Percentiles rank a stretch among this genome's conserved stretches.
These are phyloP conservation scores for Zangia roseola DNA, from an alignment of 768 basidiomycete species.

Conservation along the genomic window DNA sequence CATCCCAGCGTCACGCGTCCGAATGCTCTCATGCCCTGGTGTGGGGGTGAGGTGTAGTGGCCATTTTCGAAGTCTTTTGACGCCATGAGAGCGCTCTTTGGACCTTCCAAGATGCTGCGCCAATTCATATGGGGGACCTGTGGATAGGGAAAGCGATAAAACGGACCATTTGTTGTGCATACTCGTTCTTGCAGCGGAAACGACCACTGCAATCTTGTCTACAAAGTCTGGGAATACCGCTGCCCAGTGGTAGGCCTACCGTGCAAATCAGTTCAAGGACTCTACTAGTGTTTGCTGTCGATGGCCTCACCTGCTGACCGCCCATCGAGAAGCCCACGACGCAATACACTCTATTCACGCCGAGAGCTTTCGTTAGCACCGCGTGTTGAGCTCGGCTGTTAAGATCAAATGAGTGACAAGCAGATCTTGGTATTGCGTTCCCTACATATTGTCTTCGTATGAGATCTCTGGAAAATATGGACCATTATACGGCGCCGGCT, in stretches of 20 bases:
- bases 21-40: slow-evolving; percentile 54
- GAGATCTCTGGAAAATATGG: slow-evolving; percentile 57
- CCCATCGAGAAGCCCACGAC: slow-evolving; percentile 62
- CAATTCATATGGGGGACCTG: neutral
- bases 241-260: slow-evolving; percentile 54
- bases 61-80: slow-evolving; percentile 55
- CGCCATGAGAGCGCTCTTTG: slow-evolving; percentile 48
- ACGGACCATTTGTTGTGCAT: slow-evolving; percentile 53
- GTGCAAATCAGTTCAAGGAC: neutral
- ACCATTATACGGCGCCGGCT: slow-evolving; percentile 57
- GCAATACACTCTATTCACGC: slow-evolving; percentile 42
- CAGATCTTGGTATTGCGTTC: slow-evolving; percentile 4
- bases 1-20: slow-evolving; percentile 53
- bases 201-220: slow-evolving; percentile 42
- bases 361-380: slow-evolving; percentile 47
- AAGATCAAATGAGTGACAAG: neutral
- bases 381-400: slow-evolving; percentile 53
- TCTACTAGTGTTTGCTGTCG: neutral
- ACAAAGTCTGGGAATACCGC: slow-evolving; percentile 54
- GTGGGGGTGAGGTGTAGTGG: slow-evolving; percentile 46
- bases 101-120: slow-evolving; percentile 54
- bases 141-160: neutral
- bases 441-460: slow-evolving; percentile 58
- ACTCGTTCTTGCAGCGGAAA: slow-evolving; percentile 54
- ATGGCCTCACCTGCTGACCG: slow-evolving; percentile 42